Conservation (phyloP, 2,329 filamentous ascomycete genomes). For the Triangularia verruculosa region DNA sequence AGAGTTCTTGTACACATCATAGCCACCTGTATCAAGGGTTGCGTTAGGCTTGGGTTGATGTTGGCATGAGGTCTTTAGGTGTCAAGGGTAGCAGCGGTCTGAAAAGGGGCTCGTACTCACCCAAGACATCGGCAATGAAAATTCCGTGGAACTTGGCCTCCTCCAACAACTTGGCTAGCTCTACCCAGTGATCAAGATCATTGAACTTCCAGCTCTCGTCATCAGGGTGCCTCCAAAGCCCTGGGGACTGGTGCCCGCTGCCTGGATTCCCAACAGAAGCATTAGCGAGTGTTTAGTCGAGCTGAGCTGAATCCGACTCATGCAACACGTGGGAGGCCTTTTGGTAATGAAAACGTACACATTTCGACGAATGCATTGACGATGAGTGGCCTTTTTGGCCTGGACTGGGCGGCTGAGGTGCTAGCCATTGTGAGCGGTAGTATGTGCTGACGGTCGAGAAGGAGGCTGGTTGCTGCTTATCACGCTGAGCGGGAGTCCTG, state of each 20-base stretch:
- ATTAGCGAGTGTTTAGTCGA: neutral
- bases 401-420: constrained; percentile 9
- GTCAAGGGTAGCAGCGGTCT: neutral
- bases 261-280: constrained; percentile 22
- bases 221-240: constrained; percentile 58
- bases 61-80: neutral
- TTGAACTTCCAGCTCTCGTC: constrained; percentile 63
- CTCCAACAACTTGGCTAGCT: constrained; percentile 58
- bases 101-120: constrained; percentile 14
- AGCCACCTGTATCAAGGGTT: constrained; percentile 48
- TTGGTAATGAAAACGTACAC: constrained; percentile 18
- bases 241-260: constrained; percentile 47
- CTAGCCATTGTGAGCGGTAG: constrained; percentile 14
- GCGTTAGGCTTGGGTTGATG: neutral
- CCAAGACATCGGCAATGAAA: constrained; percentile 65
- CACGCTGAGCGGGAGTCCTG: neutral
- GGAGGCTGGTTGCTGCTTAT: neutral
- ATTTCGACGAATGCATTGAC: constrained; percentile 27
- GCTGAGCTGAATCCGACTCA: neutral
- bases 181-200: constrained; percentile 57
- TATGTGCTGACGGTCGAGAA: neutral
- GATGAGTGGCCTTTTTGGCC: constrained; percentile 23
- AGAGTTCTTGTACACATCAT: constrained; percentile 66
- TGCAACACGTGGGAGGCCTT: neutral
- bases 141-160: constrained; percentile 63